These are phyloP conservation scores for Eimeria tenella DNA, from an alignment of 169 alveolate genomes.

Conservation along the genomic window DNA sequence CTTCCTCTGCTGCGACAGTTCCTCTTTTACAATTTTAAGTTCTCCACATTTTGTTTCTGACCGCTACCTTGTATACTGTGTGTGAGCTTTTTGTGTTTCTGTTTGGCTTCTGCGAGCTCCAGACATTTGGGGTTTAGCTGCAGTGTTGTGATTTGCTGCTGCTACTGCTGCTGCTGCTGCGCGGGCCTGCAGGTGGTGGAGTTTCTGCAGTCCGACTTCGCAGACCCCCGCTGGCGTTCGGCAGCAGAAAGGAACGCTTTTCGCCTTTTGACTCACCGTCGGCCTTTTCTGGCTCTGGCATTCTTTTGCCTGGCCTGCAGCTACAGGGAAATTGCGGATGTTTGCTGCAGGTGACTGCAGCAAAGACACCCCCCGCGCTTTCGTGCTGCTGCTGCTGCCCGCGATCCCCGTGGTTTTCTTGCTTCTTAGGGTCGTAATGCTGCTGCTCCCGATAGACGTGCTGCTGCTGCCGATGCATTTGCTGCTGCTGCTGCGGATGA, in stretches of 20 bases:
- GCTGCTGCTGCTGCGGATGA: no score
- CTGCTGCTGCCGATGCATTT: neutral
- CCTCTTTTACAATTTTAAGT: neutral
- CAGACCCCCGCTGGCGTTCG: slow-evolving; percentile 20
- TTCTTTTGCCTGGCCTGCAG: slow-evolving; percentile 48
- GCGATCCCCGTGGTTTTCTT: neutral
- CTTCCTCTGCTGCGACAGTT: neutral
- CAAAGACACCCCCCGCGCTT: neutral
- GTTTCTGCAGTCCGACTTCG: slow-evolving; percentile 40
- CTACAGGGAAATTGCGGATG: slow-evolving; percentile 15
- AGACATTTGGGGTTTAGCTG: neutral
- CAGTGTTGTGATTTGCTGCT: neutral
- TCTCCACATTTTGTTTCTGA: neutral
- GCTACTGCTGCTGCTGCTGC: neutral
- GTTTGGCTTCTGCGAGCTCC: neutral
- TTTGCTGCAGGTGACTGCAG: slow-evolving; percentile 19
- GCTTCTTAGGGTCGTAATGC: neutral
- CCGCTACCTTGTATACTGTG: neutral
- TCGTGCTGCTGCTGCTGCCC: slow-evolving; percentile 34
- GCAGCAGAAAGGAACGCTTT: slow-evolving; percentile 71
- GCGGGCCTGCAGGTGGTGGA: slow-evolving; percentile 36
- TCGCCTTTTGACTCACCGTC: slow-evolving; percentile 50
- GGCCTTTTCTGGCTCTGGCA: slow-evolving; percentile 55
- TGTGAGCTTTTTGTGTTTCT: neutral
- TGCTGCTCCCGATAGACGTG: neutral